Evolutionary conservation across 2,329 filamentous ascomycete species (phyloP).

Genomic region (Graphiopsis chlorocephala): DNA sequence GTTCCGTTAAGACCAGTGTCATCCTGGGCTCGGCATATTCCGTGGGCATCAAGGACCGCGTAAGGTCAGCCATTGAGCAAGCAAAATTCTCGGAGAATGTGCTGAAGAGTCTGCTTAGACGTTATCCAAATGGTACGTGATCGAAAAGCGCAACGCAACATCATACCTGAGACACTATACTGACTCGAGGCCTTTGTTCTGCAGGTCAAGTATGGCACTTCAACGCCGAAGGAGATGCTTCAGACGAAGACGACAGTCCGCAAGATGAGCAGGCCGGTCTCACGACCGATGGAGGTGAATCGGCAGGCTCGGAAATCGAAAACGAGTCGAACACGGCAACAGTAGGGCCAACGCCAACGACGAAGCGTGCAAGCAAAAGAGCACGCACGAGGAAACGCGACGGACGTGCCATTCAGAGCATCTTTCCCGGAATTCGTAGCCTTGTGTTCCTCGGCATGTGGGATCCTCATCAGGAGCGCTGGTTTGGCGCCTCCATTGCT

Average conservation of each 20-base stretch:
- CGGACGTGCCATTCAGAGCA: conserved; percentile 26
- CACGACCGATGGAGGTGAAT: background rate
- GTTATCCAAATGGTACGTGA: conserved; percentile 25
- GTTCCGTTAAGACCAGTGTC: background rate
- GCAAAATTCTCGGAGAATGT: conserved; percentile 19
- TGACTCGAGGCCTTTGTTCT: too few species aligned
- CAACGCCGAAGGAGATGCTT: conserved; percentile 17
- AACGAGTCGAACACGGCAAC: background rate
- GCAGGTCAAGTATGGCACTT: conserved; percentile 32
- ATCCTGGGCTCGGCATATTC: conserved; percentile 6
- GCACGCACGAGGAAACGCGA: conserved; percentile 14
- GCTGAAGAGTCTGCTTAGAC: conserved; percentile 23
- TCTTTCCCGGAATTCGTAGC: conserved; percentile 48
- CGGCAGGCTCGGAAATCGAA: background rate
- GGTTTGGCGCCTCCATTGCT: conserved; percentile 36
- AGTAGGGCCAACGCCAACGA: background rate
- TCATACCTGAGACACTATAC: too few species aligned
- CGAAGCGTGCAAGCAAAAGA: background rate
- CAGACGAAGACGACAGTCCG: conserved; percentile 1
- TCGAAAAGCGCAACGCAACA: too few species aligned
- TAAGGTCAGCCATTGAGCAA: background rate
- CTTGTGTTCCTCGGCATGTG: conserved; percentile 53
- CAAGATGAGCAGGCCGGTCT: background rate
- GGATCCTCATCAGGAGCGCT: conserved; percentile 43
- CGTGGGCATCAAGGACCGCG: background rate